Evolutionary conservation across 1,284 basidiomycete genomes (phyloP).

Genomic region (Somion occarium): DNA sequence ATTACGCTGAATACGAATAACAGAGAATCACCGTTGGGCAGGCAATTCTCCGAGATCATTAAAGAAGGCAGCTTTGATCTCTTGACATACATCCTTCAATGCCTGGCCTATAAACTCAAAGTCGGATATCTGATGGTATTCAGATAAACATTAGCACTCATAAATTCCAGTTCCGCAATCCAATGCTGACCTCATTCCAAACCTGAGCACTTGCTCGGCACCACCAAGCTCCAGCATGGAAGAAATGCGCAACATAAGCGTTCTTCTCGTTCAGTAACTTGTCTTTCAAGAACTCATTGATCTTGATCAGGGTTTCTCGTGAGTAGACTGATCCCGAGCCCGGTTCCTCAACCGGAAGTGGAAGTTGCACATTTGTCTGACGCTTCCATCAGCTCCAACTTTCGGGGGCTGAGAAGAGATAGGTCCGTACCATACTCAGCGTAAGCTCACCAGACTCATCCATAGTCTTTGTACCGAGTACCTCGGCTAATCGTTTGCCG

Average conservation of each 20-base stretch:
- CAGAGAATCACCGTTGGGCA: neutral
- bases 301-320: neutral
- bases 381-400: neutral
- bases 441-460: slow-evolving; percentile 58
- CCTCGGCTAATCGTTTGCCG: slow-evolving; percentile 58
- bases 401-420: neutral
- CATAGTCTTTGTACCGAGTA: slow-evolving; percentile 64
- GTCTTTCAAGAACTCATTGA: slow-evolving; percentile 8
- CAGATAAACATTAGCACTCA: neutral
- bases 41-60: neutral
- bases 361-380: slow-evolving; percentile 54
- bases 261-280: slow-evolving; percentile 12
- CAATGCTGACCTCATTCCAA: slow-evolving; percentile 11
- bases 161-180: neutral
- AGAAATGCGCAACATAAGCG: slow-evolving; percentile 12
- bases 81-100: slow-evolving; percentile 9
- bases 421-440: slow-evolving; percentile 59
- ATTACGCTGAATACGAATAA: neutral
- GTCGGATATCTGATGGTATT: slow-evolving; percentile 10
- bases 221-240: slow-evolving; percentile 12
- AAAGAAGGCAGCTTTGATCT: slow-evolving; percentile 3
- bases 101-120: slow-evolving; percentile 13
- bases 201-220: slow-evolving; percentile 12
- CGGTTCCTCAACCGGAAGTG: slow-evolving; percentile 32
- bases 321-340: neutral